These are phyloP conservation scores for Margaritispora aquatica DNA, from an alignment of 495 filamentous ascomycete species.

Conservation along the genomic window DNA sequence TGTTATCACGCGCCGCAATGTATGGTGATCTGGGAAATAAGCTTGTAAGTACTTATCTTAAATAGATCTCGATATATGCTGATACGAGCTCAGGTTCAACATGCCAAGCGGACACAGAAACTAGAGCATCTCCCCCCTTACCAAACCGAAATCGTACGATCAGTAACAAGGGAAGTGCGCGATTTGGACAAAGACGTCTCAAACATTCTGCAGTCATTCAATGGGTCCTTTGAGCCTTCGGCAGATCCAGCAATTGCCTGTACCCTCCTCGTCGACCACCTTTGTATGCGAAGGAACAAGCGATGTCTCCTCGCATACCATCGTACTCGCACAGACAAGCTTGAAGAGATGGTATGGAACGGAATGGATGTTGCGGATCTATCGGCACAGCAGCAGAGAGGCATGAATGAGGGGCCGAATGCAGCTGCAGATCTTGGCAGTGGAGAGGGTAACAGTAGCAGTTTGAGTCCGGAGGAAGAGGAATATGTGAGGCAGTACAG, in stretches of 20 bases:
- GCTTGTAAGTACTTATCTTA: constrained; percentile 42
- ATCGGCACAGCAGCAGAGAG: constrained; percentile 37
- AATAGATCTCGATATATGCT: background rate
- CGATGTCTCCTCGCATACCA: constrained; percentile 95
- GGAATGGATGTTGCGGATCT: constrained; percentile 71
- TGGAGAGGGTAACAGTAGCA: constrained; percentile 52
- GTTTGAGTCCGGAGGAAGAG: constrained; percentile 93
- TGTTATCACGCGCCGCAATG: constrained; percentile 42
- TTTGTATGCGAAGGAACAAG: constrained; percentile 95
- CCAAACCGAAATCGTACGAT: constrained; percentile 85
- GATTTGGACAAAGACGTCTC: constrained; percentile 90
- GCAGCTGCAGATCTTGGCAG: constrained; percentile 37
- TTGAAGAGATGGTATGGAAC: constrained; percentile 92
- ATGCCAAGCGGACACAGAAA: constrained; percentile 92
- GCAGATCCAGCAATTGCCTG: constrained; percentile 80
- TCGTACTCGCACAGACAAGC: constrained; percentile 77
- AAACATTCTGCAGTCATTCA: constrained; percentile 72
- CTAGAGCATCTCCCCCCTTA: constrained; percentile 86
- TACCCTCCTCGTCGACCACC: constrained; percentile 84
- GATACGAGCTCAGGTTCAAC: constrained; percentile 62
- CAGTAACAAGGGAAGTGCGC: constrained; percentile 84
- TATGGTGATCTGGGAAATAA: constrained; percentile 91
- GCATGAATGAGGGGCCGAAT: constrained; percentile 20
- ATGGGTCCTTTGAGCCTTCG: constrained; percentile 78
- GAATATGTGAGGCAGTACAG: constrained; percentile 90